phyloP scores from a whole-genome alignment of 306 rosid genomes.

The Casuarina glauca region DNA sequence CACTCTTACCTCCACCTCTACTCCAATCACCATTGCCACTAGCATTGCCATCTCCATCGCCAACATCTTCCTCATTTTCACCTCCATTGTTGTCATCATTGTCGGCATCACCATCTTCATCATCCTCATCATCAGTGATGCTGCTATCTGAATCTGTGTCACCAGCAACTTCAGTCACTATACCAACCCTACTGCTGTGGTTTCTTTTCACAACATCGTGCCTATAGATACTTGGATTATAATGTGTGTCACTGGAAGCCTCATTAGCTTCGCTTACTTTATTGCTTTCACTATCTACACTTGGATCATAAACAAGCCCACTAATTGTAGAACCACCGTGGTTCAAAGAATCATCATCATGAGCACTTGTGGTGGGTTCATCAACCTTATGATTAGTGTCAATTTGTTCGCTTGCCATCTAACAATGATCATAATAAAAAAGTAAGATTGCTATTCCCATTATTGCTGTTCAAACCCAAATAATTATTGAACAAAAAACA shows the following conservation, averaged over 20 bases:
- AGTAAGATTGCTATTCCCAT: slow-evolving; percentile 16
- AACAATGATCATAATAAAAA: slow-evolving; percentile 32
- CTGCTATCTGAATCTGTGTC: slow-evolving; percentile 82
- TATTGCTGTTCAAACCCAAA: slow-evolving; percentile 23
- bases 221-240: slow-evolving; percentile 55
- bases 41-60: slow-evolving; percentile 34
- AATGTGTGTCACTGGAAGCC: slow-evolving; percentile 30
- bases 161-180: slow-evolving; percentile 92
- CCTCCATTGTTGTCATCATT: slow-evolving; percentile 38
- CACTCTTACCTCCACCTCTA: slow-evolving; percentile 44
- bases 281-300: slow-evolving; percentile 43
- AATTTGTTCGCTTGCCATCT: slow-evolving; percentile 63
- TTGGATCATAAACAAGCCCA: slow-evolving; percentile 28
- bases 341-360: slow-evolving; percentile 26
- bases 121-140: slow-evolving; percentile 69
- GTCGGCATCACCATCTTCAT: slow-evolving; percentile 42
- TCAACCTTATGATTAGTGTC: slow-evolving; percentile 37
- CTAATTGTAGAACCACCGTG: slow-evolving; percentile 28
- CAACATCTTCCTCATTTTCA: slow-evolving; percentile 46
- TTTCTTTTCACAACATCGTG: slow-evolving; percentile 81
- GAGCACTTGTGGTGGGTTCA: slow-evolving; percentile 38
- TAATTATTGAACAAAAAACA: slow-evolving; percentile 24
- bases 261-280: slow-evolving; percentile 42
- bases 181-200: slow-evolving; percentile 56
- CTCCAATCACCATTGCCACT: slow-evolving; percentile 41